Conservation (phyloP, 345 rosid genomes). For the Linum usitatissimum region DNA sequence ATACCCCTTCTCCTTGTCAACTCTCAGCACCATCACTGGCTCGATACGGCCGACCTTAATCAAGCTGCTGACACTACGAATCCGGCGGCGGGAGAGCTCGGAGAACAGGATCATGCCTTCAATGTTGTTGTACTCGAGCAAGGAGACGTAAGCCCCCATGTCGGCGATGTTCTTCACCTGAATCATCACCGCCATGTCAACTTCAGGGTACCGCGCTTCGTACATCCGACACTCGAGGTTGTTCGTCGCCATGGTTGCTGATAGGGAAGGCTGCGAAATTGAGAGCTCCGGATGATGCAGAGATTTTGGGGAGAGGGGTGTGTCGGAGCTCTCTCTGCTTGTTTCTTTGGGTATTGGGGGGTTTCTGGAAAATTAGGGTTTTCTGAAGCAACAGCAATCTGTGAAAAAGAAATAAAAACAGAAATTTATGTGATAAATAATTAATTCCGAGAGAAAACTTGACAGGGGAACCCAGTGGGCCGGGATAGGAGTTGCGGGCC, state of each 20-base stretch:
- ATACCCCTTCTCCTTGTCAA: slow-evolving; percentile 91
- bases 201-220: slow-evolving; percentile 86
- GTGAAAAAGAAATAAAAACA: too few species aligned
- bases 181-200: slow-evolving; percentile 98
- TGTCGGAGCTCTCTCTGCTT: not conserved
- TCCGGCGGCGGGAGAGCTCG: slow-evolving; percentile 98
- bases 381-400: not conserved
- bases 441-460: not conserved
- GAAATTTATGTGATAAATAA: not conserved
- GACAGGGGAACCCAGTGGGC: not conserved
- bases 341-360: not conserved
- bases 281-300: not conserved
- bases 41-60: slow-evolving; percentile 93
- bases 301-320: not conserved
- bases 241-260: slow-evolving; percentile 36
- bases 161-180: slow-evolving; percentile 95
- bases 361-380: not conserved
- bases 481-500: not conserved
- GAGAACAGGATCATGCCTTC: slow-evolving; percentile 98
- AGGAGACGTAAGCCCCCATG: slow-evolving; percentile 93
- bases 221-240: slow-evolving; percentile 96
- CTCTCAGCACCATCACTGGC: slow-evolving; percentile 98
- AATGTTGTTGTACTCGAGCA: slow-evolving; percentile 92
- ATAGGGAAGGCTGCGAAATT: not conserved
- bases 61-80: slow-evolving; percentile 87